Evolutionary conservation across 139 green algal species (phyloP), one percentile per base, ranked within the genome.

Genomic region (Pycnococcus provasolii): DNA sequence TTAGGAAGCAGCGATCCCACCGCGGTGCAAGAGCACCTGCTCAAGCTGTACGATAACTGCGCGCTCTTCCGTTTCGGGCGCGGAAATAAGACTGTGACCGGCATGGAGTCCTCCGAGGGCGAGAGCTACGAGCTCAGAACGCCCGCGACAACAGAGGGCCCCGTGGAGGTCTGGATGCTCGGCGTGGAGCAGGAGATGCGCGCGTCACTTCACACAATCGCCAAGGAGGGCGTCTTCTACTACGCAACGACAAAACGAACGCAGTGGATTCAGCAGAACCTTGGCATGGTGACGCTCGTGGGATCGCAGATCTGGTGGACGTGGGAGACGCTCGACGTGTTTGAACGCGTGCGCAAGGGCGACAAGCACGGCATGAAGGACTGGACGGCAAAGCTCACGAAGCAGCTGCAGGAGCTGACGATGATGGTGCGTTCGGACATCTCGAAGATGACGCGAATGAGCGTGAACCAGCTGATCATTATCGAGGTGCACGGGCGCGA

Each of bases 11-110:
- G 60, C 11, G 87, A 93, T 73, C 77, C 85, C 2, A 89, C 82
- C 37, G 79, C 62, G 57, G 71, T 89, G 6, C 86, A 95, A 76
- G 88, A 95, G 77, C 88, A 95, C 79, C 92, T 93, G 87, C 81
- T 95, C 9, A 95, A 95, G 85, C 80, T 95, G 6, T 95, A 91
- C 73, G 88, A 95, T 81, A 95, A 95, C 76, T 92, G 85, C 57
- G 85, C 85, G 45, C 46, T 68, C 7, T 73, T 94, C 13, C 80
- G 73, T 45, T 95, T 95, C 70, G 86, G 77, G 1, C 73, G 85
- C 60, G 83, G 83, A 68, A 90, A 92, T 78, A 91, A 92, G 78
- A 83, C 52, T 61, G 82, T 93, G n/a, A 66, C 80, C 5, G 88
- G 88, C 68, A 92, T 95, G 87, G 82, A 71, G 11, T 88, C 78